Conservation (phyloP, 2,329 filamentous ascomycete species). For the Apiospora marii region DNA sequence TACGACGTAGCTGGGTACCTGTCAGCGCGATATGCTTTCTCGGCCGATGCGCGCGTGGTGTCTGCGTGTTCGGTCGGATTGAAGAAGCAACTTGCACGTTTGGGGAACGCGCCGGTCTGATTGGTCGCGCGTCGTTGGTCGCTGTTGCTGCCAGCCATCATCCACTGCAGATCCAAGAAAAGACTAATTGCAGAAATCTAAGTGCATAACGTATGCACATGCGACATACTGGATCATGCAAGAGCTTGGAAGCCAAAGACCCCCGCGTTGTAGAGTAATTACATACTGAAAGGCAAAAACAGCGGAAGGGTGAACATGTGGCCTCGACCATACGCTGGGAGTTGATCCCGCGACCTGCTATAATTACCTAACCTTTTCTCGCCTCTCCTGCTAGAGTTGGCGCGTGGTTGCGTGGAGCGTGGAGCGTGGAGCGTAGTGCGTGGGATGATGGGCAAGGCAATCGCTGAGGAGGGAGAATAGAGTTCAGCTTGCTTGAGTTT, state of each 20-base stretch:
- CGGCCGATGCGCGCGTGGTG: slow-evolving; percentile 19
- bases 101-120: background rate
- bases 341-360: background rate
- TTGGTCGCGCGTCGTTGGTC: background rate
- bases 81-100: slow-evolving; percentile 17
- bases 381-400: background rate
- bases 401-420: background rate
- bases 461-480: background rate
- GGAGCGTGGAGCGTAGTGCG: background rate
- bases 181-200: slow-evolving; percentile 1
- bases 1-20: background rate
- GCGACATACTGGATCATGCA: background rate
- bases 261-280: background rate
- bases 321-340: slow-evolving; percentile 2
- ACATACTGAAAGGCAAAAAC: background rate
- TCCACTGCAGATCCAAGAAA: background rate
- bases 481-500: slow-evolving; percentile 18
- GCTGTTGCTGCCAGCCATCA: background rate
- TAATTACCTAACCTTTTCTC: background rate
- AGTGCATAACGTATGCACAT: background rate
- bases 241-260: background rate
- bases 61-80: background rate
- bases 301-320: slow-evolving; percentile 1
- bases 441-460: background rate
- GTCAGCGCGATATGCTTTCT: slow-evolving; percentile 19